These are phyloP conservation scores for Astrothelium subdiscretum DNA, from an alignment of 495 filamentous ascomycete species.

Conservation along the genomic window DNA sequence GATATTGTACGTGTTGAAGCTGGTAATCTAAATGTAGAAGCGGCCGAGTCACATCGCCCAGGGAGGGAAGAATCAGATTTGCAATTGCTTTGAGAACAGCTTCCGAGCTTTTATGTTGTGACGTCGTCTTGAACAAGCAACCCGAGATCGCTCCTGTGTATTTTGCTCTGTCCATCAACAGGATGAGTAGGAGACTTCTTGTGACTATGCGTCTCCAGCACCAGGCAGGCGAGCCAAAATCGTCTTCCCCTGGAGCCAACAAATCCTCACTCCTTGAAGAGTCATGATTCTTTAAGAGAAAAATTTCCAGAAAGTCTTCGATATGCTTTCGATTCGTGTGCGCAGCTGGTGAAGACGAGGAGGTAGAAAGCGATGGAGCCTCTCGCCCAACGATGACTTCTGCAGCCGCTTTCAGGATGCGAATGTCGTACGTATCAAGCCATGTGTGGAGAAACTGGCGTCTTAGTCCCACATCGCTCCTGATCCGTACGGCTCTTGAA, in stretches of 20 bases:
- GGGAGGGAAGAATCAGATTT: constrained; percentile 44
- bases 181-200: constrained; percentile 49
- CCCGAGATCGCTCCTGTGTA: constrained; percentile 23
- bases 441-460: constrained; percentile 47
- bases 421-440: constrained; percentile 45
- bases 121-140: constrained; percentile 38
- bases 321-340: constrained; percentile 32
- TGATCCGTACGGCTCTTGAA: constrained; percentile 35
- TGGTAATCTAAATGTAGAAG: constrained; percentile 47
- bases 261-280: constrained; percentile 17
- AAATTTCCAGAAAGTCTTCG: constrained; percentile 44
- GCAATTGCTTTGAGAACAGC: constrained; percentile 42
- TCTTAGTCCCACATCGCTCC: constrained; percentile 47
- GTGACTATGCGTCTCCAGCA: constrained; percentile 45
- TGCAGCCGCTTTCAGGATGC: constrained; percentile 37
- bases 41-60: constrained; percentile 45
- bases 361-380: not conserved
- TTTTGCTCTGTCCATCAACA: constrained; percentile 47
- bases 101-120: constrained; percentile 43
- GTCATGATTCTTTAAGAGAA: constrained; percentile 51
- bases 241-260: constrained; percentile 20
- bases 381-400: constrained; percentile 53
- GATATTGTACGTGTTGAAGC: constrained; percentile 42
- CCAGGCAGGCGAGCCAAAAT: constrained; percentile 32
- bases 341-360: constrained; percentile 13